These are phyloP conservation scores for Pestalotiopsis fici DNA, from an alignment of 2,329 filamentous ascomycete species.

Conservation along the genomic window DNA sequence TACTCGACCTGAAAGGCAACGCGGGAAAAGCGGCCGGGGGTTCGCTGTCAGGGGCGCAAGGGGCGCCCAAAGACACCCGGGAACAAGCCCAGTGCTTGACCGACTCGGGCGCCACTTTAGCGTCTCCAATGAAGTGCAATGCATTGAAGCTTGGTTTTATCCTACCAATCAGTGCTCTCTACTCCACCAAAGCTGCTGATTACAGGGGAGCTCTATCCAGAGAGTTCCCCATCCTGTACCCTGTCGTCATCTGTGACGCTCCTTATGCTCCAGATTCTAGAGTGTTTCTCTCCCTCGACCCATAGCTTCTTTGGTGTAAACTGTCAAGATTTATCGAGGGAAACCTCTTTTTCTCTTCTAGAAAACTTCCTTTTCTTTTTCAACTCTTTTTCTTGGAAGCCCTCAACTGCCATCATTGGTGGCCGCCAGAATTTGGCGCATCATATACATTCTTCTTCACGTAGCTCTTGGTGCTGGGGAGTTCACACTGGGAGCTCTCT, in stretches of 20 bases:
- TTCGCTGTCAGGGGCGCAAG: background rate
- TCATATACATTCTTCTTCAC: no score
- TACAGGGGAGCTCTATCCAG: background rate
- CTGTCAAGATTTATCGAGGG: background rate
- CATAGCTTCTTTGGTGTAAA: background rate
- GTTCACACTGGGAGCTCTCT: background rate
- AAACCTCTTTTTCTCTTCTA: background rate
- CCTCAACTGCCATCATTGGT: background rate
- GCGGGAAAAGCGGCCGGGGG: background rate
- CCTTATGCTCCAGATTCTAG: background rate
- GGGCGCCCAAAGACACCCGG: background rate
- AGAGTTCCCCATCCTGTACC: slow-evolving; percentile 5
- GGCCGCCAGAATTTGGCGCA: no score
- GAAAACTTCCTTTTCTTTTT: background rate
- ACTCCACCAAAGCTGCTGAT: background rate
- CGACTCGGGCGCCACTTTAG: background rate
- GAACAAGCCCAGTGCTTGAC: background rate
- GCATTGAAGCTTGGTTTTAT: slow-evolving; percentile 1
- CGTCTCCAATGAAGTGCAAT: slow-evolving; percentile 1
- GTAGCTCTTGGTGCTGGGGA: background rate
- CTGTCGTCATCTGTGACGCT: slow-evolving; percentile 9
- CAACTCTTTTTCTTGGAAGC: background rate
- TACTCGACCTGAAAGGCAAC: background rate
- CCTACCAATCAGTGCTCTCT: slow-evolving; percentile 4
- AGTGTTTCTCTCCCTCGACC: background rate